Base-by-base conservation (phyloP, 192 early-diverging fungal genomes). In the Cetraspora pellucida region DNA sequence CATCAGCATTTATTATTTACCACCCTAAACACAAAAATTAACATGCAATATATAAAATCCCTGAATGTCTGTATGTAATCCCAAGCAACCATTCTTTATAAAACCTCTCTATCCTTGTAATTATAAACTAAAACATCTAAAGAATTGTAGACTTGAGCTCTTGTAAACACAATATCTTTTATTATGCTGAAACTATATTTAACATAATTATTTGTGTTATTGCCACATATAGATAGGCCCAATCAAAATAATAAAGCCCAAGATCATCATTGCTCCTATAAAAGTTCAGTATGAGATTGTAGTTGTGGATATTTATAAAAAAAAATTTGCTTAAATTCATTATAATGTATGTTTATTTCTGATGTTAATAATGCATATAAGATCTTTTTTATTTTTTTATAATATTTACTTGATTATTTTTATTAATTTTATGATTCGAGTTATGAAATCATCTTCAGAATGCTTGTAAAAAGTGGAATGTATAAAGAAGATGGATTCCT, bases 61-160 rank as follows among this genome's bases (percentile, higher is more conserved):
- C 27, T 27, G 63, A 27, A 65, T 65, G 63, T 37, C 0, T 65
- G 30, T 65, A 19, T 9, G 63, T 27, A 27, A 65, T 30, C 30
- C 0, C 63, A 65, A 65, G 30, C 19, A 65, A 19, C 8, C 27
- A 0, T 27, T 27, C 9, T 27, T 25, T 27, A 28, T 65, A 65
- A 8, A 65, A 65, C 30, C 30, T 65, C 8, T 65, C 63, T 6
- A 65, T 65, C 28, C 30, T 65, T 6, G 8, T 28, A 16, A 27
- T 43, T 65, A 64, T 23, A 23, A 64, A 55, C 61, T 64, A 10
- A 64, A 64, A 64, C 25, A 64, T 25, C 30, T 65, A 28, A 10
- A 65, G 30, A 3, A 37, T 65, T 65, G 16, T 65, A 65, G 2
- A 10, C 63, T 37, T 65, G 63, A 8, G 27, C 31, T 7, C 31